Evolutionary conservation across 306 rosid genomes (phyloP).

Genomic region (Pterocarpus santalinus): DNA sequence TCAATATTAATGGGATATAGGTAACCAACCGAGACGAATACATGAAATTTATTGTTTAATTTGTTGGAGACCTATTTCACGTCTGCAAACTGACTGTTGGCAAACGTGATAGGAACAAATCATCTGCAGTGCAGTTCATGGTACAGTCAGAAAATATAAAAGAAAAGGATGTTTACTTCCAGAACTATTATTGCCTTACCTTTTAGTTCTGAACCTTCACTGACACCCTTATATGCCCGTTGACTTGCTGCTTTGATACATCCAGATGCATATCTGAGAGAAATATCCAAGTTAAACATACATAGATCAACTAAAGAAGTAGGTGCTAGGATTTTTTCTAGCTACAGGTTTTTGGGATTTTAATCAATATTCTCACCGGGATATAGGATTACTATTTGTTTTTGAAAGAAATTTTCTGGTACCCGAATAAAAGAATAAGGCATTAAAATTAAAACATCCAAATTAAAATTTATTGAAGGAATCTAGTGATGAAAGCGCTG

Average conservation of each 20-base stretch:
- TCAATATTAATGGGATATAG: not conserved
- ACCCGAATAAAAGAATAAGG: not conserved
- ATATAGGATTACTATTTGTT: not conserved
- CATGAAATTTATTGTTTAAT: not conserved
- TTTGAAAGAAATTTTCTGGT: slow-evolving; percentile 1
- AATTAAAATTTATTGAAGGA: not conserved
- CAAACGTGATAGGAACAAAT: slow-evolving; percentile 74
- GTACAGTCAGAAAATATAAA: slow-evolving; percentile 24
- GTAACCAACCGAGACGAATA: not conserved
- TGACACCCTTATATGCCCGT: slow-evolving; percentile 81
- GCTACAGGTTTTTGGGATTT: not conserved
- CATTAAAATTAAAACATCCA: not conserved
- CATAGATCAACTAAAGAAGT: not conserved
- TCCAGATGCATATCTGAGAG: slow-evolving; percentile 62
- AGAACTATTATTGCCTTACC: slow-evolving; percentile 53
- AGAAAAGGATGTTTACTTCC: not conserved
- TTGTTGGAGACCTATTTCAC: not conserved
- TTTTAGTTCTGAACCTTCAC: slow-evolving; percentile 69
- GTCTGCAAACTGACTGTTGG: slow-evolving; percentile 67
- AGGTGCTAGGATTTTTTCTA: not conserved
- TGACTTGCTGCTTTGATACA: slow-evolving; percentile 80
- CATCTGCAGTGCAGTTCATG: slow-evolving; percentile 63
- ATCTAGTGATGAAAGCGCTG: not conserved
- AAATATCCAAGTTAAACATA: not conserved
- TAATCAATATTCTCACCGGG: too few relatives aligned